Percentiles rank a stretch among this genome's conserved stretches.
phyloP scores from a whole-genome alignment of 768 basidiomycete genomes.

The Trametes meyenii region DNA sequence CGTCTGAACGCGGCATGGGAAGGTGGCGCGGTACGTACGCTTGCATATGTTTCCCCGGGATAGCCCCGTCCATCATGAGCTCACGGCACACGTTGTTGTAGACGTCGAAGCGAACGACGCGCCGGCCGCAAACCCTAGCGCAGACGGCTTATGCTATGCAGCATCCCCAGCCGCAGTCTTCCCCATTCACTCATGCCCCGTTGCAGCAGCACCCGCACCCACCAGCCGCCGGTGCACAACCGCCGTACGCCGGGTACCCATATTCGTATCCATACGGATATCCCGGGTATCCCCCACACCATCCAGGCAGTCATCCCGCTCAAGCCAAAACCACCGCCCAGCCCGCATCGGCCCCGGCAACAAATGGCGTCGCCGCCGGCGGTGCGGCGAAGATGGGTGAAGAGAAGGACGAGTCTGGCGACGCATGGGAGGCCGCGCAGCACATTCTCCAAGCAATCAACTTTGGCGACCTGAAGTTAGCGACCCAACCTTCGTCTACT shows the following conservation, averaged over 20 bases:
- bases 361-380: neutral
- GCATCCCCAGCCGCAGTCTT: constrained; percentile 32
- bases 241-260: constrained; percentile 14
- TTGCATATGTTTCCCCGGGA: neutral
- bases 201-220: constrained; percentile 35
- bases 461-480: constrained; percentile 51
- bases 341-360: neutral
- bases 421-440: constrained; percentile 79
- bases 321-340: constrained; percentile 13
- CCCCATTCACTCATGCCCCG: constrained; percentile 67
- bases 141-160: constrained; percentile 34
- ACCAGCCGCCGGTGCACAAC: constrained; percentile 19
- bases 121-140: constrained; percentile 68
- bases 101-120: constrained; percentile 78
- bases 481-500: constrained; percentile 4
- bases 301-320: neutral
- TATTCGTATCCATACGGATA: constrained; percentile 19
- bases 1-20: constrained; percentile 77
- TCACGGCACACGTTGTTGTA: constrained; percentile 31
- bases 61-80: neutral
- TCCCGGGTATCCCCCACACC: constrained; percentile 13
- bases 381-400: constrained; percentile 23
- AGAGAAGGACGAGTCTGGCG: constrained; percentile 37
- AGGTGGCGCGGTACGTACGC: constrained; percentile 68
- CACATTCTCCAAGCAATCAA: constrained; percentile 79